These are phyloP conservation scores for Colletotrichum sp. DNA, from an alignment of 2,329 filamentous ascomycete species.

Conservation along the genomic window DNA sequence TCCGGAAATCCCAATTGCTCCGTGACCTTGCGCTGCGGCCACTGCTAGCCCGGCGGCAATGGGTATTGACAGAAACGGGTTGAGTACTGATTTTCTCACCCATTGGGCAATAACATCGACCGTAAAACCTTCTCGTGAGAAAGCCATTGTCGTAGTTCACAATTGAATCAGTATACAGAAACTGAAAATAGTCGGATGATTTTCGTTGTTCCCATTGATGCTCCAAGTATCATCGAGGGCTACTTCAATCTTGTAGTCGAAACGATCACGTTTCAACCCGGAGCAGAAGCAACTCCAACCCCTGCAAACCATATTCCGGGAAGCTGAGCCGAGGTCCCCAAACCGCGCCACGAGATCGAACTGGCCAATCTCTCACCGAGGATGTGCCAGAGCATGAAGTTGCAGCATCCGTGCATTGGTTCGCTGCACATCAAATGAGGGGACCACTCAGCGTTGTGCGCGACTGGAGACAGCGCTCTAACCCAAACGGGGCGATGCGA, in stretches of 20 bases:
- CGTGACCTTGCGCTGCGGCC: neutral
- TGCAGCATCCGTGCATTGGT: neutral
- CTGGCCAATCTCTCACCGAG: neutral
- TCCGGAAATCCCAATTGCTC: neutral
- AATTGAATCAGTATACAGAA: neutral
- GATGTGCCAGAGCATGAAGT: neutral
- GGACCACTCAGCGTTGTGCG: neutral
- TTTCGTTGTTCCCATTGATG: no score
- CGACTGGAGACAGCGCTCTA: neutral
- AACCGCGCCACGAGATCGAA: neutral
- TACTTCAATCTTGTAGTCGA: neutral
- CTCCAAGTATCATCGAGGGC: neutral
- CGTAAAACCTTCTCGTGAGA: slow-evolving; percentile 28
- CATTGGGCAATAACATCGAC: slow-evolving; percentile 25
- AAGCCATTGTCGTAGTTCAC: neutral
- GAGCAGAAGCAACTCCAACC: neutral
- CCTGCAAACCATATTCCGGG: neutral
- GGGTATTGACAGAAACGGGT: slow-evolving; percentile 22
- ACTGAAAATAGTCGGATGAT: neutral
- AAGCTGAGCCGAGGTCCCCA: neutral
- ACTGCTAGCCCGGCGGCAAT: slow-evolving; percentile 19
- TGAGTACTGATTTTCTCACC: slow-evolving; percentile 24
- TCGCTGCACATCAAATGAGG: neutral
- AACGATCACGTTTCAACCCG: slow-evolving; percentile 13
- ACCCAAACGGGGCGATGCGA: neutral